Conservation (phyloP, 192 early-diverging fungal species). For the Rhizoclosmatium sp. region DNA sequence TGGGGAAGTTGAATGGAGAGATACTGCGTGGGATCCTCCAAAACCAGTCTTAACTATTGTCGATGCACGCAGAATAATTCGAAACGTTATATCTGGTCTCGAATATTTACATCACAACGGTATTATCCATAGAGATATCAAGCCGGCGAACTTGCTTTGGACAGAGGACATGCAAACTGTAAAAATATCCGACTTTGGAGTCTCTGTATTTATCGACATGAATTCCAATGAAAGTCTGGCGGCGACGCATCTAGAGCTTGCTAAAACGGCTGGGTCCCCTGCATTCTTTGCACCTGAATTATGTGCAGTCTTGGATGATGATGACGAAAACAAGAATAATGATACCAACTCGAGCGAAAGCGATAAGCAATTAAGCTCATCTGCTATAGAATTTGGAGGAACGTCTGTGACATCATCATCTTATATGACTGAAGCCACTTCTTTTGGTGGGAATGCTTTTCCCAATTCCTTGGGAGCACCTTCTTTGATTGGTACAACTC, state of each 20-base stretch:
- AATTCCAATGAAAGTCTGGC: slow-evolving; percentile 36
- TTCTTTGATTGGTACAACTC: too few relatives aligned
- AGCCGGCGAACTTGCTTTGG: slow-evolving; percentile 93
- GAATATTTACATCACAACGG: slow-evolving; percentile 96
- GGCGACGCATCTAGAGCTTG: slow-evolving; percentile 77
- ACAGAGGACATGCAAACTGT: slow-evolving; percentile 70
- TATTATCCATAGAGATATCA: slow-evolving; percentile 97
- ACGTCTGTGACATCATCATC: too few relatives aligned
- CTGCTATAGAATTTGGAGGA: too few relatives aligned
- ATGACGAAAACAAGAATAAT: slow-evolving; percentile 4
- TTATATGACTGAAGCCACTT: too few relatives aligned
- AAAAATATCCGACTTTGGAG: slow-evolving; percentile 99
- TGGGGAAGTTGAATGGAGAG: slow-evolving; percentile 91
- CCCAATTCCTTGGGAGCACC: too few relatives aligned
- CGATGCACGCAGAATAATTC: slow-evolving; percentile 81
- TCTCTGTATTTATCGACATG: slow-evolving; percentile 79
- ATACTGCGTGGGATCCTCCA: slow-evolving; percentile 42
- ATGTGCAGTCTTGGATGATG: slow-evolving; percentile 73
- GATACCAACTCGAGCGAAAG: neutral
- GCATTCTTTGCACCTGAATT: slow-evolving; percentile 99
- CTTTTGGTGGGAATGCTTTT: too few relatives aligned
- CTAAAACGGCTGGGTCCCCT: slow-evolving; percentile 94
- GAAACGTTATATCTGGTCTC: slow-evolving; percentile 88
- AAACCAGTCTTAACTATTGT: slow-evolving; percentile 70
- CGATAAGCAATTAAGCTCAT: too few relatives aligned